Evolutionary conservation across 495 filamentous ascomycete species (phyloP).

Genomic region (Extremus antarcticus): DNA sequence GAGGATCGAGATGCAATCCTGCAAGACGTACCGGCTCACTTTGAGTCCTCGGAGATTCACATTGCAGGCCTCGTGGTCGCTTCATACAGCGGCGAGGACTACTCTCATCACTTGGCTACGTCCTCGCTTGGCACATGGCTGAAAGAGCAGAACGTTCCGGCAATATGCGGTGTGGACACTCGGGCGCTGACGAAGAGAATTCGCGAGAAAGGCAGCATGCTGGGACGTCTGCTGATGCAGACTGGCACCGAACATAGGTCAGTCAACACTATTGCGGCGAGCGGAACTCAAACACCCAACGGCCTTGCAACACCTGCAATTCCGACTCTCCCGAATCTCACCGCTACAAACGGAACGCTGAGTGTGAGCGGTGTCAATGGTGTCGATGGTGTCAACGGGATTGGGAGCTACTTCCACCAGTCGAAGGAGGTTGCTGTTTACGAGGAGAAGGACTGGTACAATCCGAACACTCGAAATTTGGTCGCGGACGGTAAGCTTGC

Average conservation of each 20-base stretch:
- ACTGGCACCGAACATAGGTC: constrained; percentile 24
- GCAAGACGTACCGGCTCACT: constrained; percentile 73
- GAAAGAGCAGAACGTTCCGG: constrained; percentile 90
- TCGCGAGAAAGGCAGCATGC: constrained; percentile 88
- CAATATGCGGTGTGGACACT: constrained; percentile 92
- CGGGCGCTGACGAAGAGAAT: constrained; percentile 88
- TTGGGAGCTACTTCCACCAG: constrained; percentile 9
- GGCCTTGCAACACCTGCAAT: not conserved
- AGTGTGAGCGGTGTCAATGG: constrained; percentile 26
- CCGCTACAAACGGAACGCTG: constrained; percentile 8
- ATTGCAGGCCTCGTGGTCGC: constrained; percentile 82
- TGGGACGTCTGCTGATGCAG: constrained; percentile 75
- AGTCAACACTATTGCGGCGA: constrained; percentile 12
- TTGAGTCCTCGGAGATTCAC: constrained; percentile 85
- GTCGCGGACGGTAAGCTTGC: constrained; percentile 75
- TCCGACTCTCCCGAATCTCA: constrained; percentile 2
- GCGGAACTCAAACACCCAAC: constrained; percentile 13
- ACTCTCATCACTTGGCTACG: constrained; percentile 79
- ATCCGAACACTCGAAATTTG: constrained; percentile 85
- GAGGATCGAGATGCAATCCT: constrained; percentile 72
- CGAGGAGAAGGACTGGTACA: constrained; percentile 72
- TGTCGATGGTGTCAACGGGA: constrained; percentile 18
- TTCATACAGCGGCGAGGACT: constrained; percentile 86
- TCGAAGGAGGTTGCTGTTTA: constrained; percentile 17
- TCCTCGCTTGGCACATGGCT: constrained; percentile 91